These are phyloP conservation scores for Cystobasidium onofrii DNA, from an alignment of 768 basidiomycete genomes.

Conservation along the genomic window DNA sequence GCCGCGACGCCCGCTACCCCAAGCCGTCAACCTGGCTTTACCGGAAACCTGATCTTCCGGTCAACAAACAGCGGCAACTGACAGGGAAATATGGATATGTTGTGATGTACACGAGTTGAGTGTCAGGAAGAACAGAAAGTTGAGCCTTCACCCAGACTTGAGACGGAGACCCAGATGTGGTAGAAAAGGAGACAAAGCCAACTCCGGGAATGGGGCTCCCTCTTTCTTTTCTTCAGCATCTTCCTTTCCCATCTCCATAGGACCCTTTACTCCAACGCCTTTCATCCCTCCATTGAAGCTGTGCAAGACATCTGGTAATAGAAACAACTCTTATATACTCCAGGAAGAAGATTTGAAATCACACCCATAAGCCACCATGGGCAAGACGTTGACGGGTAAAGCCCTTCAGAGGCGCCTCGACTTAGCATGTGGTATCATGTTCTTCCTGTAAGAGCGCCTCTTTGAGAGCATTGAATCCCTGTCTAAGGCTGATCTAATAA, in stretches of 20 bases:
- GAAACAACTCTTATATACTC: background rate
- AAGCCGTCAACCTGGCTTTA: background rate
- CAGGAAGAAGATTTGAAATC: background rate
- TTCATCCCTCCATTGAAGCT: background rate
- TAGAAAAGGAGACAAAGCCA: background rate
- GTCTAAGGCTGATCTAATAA: too few species aligned
- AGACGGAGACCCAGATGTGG: background rate
- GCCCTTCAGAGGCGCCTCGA: background rate
- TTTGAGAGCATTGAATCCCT: too few species aligned
- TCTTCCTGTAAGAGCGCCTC: background rate
- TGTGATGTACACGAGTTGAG: background rate
- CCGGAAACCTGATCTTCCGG: background rate
- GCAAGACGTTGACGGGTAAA: background rate
- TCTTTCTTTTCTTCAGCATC: background rate
- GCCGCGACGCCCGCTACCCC: background rate
- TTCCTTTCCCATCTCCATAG: too few species aligned
- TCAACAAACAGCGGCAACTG: background rate
- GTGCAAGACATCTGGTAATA: background rate
- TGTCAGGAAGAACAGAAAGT: background rate
- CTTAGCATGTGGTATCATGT: slow-evolving; percentile 11
- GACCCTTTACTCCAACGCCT: background rate
- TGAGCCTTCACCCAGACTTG: background rate
- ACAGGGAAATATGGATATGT: background rate
- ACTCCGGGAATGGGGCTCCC: background rate
- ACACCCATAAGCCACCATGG: background rate